phyloP scores from a whole-genome alignment of 2,329 filamentous ascomycete genomes.

The Aureobasidium sp. region DNA sequence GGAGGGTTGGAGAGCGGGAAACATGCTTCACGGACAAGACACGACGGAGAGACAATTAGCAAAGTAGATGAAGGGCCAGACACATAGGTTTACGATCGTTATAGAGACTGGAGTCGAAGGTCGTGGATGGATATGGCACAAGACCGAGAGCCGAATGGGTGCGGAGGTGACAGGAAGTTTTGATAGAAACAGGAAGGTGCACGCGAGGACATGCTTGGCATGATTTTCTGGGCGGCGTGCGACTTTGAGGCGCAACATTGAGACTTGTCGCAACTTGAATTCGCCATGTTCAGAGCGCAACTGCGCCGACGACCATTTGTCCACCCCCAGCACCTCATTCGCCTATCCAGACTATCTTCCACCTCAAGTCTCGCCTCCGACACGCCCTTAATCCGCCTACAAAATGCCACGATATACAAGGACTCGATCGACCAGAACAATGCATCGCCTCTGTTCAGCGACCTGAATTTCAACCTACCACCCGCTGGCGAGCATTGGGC shows the following conservation, averaged over 20 bases:
- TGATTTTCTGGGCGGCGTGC: not conserved
- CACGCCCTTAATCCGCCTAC: slow-evolving; percentile 49
- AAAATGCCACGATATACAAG: slow-evolving; percentile 75
- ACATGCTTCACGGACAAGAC: slow-evolving; percentile 21
- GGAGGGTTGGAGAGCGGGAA: slow-evolving; percentile 31
- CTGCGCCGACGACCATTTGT: not conserved
- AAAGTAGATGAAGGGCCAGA: too few species aligned
- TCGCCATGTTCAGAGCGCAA: slow-evolving; percentile 7
- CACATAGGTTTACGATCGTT: not conserved
- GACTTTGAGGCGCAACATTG: not conserved
- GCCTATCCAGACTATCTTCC: not conserved
- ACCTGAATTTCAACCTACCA: slow-evolving; percentile 62
- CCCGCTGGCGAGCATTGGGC: slow-evolving; percentile 51
- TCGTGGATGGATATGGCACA: not conserved
- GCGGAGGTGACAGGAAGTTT: not conserved
- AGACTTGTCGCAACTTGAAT: not conserved
- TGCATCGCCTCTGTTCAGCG: slow-evolving; percentile 66
- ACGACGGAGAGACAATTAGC: too few species aligned
- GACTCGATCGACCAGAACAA: slow-evolving; percentile 53
- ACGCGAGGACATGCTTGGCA: not conserved
- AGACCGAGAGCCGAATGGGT: not conserved
- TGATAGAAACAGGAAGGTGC: not conserved
- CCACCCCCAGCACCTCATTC: not conserved
- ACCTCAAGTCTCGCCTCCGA: not conserved
- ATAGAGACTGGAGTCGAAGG: not conserved